phyloP scores from a whole-genome alignment of 148 eudicot species.

The Silene latifolia region DNA sequence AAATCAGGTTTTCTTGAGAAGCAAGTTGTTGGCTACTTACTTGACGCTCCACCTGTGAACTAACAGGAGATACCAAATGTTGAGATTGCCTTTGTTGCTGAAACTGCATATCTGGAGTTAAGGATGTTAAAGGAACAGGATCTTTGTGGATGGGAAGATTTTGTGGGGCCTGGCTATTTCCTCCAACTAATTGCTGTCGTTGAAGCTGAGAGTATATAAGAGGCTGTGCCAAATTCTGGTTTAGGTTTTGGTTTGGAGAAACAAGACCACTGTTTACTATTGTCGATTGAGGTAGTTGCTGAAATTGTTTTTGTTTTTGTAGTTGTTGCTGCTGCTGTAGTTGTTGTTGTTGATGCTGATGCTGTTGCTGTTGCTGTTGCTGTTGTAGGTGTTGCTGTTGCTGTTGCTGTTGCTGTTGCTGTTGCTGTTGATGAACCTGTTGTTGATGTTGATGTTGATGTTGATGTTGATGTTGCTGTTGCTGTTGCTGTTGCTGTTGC shows the following conservation, averaged over 20 bases:
- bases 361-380: slow-evolving; percentile 41
- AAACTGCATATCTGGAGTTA: slow-evolving; percentile 63
- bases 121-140: slow-evolving; percentile 27
- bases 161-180: slow-evolving; percentile 43
- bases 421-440: slow-evolving; percentile 45
- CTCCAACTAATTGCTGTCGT: slow-evolving; percentile 54
- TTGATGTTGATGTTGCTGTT: slow-evolving; percentile 39
- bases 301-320: slow-evolving; percentile 33
- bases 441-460: slow-evolving; percentile 10
- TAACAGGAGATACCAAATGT: slow-evolving; percentile 33
- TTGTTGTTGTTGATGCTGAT: slow-evolving; percentile 13
- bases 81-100: slow-evolving; percentile 77
- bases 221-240: slow-evolving; percentile 49
- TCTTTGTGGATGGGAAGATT: slow-evolving; percentile 19
- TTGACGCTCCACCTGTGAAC: slow-evolving; percentile 33
- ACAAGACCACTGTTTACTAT: slow-evolving; percentile 39
- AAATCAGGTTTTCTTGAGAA: slow-evolving; percentile 45
- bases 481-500: slow-evolving; percentile 33
- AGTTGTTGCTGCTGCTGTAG: slow-evolving; percentile 36
- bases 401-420: no score
- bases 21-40: slow-evolving; percentile 31
- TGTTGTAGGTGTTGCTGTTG: slow-evolving; percentile 34
- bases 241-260: slow-evolving; percentile 47
- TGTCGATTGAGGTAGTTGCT: slow-evolving; percentile 40
- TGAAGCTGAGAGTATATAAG: slow-evolving; percentile 51